Base-by-base conservation (phyloP, 768 basidiomycete species). In the Amanita polypyramis region DNA sequence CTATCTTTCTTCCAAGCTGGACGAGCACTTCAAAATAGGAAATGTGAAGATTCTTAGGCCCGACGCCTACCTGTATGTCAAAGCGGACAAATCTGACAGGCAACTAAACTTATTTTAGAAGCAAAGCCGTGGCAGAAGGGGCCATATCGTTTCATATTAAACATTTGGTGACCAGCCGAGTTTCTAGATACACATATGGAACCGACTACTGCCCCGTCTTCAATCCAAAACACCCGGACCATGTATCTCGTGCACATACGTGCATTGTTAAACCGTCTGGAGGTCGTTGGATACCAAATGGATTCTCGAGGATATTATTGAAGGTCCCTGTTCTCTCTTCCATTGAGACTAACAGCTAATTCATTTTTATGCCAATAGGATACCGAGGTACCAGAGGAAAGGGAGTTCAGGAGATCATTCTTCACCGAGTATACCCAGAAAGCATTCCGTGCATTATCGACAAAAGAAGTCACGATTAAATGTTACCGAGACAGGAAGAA, bases 11-110 rank as follows among this genome's bases (percentile, higher is more conserved):
- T 52, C 59, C 1, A 61, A 64, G 42, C 64, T 76, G 20, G 66
- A 68, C 43, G 53, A 51, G 30, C 53, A 65, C 12, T 62, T 76
- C 5, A 60, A 64, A 11, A 44, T 56, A 5, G 30, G 64, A 3
- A 62, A 64, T 14, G 55, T 76, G 32, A 58, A 45, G 20, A 54
- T 75, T 32, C 65, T 60, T 39, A 61, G 73, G 20, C 73, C 74
- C 0, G 74, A 77, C 51, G 62, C 43, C 20, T 67, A 71, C 38
- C 56, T 72, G 74, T 77, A 55, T 36, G 75, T 65, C 10, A 14
- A 11, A 2, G 12, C n/a, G n/a, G 21, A 12, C 10, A 29, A 0
- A 27, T 19, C 30, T 10, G 12, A 1, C 10, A 6, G 8, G 17
- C 10, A n/a, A n/a, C n/a, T n/a, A n/a, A n/a, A n/a, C n/a, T n/a